These are phyloP conservation scores for Pseudogymnoascus sp. DNA, from an alignment of 2,329 filamentous ascomycete species.

Conservation along the genomic window DNA sequence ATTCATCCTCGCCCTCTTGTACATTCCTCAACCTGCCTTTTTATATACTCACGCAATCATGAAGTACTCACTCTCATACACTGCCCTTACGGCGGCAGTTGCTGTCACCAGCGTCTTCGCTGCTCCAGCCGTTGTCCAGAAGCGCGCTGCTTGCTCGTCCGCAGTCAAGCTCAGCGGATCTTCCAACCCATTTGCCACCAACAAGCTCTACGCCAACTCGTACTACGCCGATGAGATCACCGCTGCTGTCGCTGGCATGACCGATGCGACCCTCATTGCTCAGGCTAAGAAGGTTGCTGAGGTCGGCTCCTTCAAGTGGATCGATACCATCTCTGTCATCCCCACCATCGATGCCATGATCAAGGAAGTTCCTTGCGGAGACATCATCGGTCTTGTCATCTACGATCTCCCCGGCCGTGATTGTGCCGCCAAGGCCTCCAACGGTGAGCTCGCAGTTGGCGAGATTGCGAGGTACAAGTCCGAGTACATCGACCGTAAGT, in stretches of 20 bases:
- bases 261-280: constrained; percentile 45
- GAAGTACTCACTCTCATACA: constrained; percentile 4
- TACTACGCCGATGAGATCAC: constrained; percentile 53
- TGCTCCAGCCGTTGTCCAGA: constrained; percentile 4
- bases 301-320: constrained; percentile 46
- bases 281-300: constrained; percentile 34
- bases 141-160: constrained; percentile 19
- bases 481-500: constrained; percentile 44
- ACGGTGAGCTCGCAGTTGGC: constrained; percentile 50
- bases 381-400: constrained; percentile 43
- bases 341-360: constrained; percentile 42
- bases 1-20: neutral
- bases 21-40: neutral
- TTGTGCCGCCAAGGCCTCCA: constrained; percentile 51
- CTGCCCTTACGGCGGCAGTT: constrained; percentile 2
- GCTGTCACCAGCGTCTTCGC: constrained; percentile 10
- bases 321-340: constrained; percentile 46
- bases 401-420: constrained; percentile 55
- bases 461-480: constrained; percentile 49
- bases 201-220: constrained; percentile 47
- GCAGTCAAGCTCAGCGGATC: constrained; percentile 23
- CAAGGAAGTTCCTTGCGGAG: constrained; percentile 41
- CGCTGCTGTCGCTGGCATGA: constrained; percentile 45
- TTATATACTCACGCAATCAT: neutral
- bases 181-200: constrained; percentile 46